Conservation (phyloP, 345 rosid species). For the Balakata baccata region DNA sequence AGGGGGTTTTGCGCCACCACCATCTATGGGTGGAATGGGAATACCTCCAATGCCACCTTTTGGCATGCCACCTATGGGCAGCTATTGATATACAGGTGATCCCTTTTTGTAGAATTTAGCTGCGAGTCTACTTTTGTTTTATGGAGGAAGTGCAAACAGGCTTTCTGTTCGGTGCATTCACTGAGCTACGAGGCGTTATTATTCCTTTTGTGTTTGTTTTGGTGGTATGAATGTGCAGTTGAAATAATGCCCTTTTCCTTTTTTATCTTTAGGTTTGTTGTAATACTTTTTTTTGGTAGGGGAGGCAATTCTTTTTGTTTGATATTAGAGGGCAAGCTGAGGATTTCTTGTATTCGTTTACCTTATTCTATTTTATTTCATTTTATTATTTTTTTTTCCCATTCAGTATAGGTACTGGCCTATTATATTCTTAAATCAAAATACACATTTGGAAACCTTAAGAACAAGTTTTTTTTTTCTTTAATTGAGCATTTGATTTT, state of each 20-base stretch:
- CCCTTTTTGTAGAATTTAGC: slow-evolving; percentile 21
- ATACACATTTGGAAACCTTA: no score
- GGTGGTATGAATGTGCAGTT: slow-evolving; percentile 4
- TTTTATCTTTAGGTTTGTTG: slow-evolving; percentile 24
- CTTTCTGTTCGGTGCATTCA: slow-evolving; percentile 22
- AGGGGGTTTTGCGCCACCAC: slow-evolving; percentile 27
- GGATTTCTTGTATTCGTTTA: slow-evolving; percentile 58
- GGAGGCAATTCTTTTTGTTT: slow-evolving; percentile 35
- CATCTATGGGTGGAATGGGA: slow-evolving; percentile 30
- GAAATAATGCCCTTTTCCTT: slow-evolving; percentile 26
- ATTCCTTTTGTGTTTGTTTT: background rate
- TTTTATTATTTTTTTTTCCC: slow-evolving; percentile 27
- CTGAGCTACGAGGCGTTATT: slow-evolving; percentile 20
- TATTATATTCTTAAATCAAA: no score
- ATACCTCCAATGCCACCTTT: slow-evolving; percentile 35
- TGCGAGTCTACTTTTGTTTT: slow-evolving; percentile 8
- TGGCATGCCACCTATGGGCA: slow-evolving; percentile 33
- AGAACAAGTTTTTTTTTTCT: no score
- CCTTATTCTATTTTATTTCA: slow-evolving; percentile 72
- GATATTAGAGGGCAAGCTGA: slow-evolving; percentile 27
- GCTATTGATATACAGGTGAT: slow-evolving; percentile 15
- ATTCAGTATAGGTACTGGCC: background rate
- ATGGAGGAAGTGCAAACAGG: slow-evolving; percentile 12
- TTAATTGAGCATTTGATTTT: no score
- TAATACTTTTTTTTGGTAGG: slow-evolving; percentile 34